Percentiles rank a stretch among this genome's conserved stretches.
Evolutionary conservation across 345 rosid species (phyloP).

Genomic region (Hirschfeldia incana): DNA sequence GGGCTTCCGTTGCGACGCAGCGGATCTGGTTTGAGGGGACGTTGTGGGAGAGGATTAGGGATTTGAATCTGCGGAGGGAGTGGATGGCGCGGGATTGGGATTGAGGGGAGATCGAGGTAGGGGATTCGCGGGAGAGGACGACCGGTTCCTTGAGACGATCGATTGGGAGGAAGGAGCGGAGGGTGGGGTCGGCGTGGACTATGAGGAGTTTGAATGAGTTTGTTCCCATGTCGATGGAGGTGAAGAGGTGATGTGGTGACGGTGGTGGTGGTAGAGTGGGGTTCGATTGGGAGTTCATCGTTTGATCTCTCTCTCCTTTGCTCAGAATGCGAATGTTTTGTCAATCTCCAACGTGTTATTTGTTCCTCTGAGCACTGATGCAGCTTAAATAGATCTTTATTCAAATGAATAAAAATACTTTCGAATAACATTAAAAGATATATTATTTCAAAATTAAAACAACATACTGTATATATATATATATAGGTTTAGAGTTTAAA

Average conservation of each 20-base stretch:
- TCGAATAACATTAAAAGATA: too few relatives aligned
- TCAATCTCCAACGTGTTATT: too few relatives aligned
- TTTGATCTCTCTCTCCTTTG: neutral
- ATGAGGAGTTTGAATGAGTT: slow-evolving; percentile 70
- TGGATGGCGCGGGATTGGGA: slow-evolving; percentile 49
- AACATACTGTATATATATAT: too few relatives aligned
- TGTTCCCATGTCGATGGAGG: slow-evolving; percentile 74
- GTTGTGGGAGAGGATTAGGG: slow-evolving; percentile 43
- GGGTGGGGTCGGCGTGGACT: slow-evolving; percentile 52
- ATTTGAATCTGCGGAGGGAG: slow-evolving; percentile 45
- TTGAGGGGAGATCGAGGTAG: slow-evolving; percentile 45
- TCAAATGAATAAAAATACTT: too few relatives aligned
- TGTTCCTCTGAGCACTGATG: too few relatives aligned
- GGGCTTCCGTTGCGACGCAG: slow-evolving; percentile 71
- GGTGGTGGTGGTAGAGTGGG: slow-evolving; percentile 10
- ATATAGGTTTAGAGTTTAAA: too few relatives aligned
- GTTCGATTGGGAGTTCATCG: slow-evolving; percentile 29
- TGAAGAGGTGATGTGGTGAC: slow-evolving; percentile 38
- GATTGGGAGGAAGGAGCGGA: slow-evolving; percentile 49
- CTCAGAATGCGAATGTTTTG: too few relatives aligned
- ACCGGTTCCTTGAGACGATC: slow-evolving; percentile 51
- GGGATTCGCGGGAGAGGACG: slow-evolving; percentile 52
- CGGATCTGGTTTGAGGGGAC: slow-evolving; percentile 37
- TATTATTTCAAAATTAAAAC: too few relatives aligned
- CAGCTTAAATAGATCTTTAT: too few relatives aligned